Conservation (phyloP, 768 basidiomycete species). For the Tricholoma sp. region DNA sequence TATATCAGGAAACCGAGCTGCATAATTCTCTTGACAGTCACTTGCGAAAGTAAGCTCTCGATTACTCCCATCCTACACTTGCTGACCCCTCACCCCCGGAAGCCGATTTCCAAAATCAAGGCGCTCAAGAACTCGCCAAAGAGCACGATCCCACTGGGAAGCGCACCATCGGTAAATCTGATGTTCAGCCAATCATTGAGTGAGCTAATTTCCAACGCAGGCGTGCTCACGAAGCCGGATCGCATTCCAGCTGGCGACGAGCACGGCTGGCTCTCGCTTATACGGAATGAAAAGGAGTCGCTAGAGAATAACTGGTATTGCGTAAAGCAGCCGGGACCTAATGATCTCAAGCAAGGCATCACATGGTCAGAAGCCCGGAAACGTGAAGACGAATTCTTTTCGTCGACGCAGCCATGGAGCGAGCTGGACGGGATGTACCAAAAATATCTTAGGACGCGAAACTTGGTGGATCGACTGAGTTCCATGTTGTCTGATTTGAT, state of each 20-base stretch:
- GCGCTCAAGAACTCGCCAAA: constrained; percentile 60
- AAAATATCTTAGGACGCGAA: constrained; percentile 49
- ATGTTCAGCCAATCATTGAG: background rate
- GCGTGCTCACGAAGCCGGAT: constrained; percentile 75
- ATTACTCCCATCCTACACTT: background rate
- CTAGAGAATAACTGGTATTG: constrained; percentile 59
- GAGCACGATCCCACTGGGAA: constrained; percentile 53
- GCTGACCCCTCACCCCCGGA: too few relatives aligned
- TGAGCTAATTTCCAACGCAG: constrained; percentile 23
- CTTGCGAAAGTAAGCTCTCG: constrained; percentile 54
- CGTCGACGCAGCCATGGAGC: constrained; percentile 46
- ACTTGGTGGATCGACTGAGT: constrained; percentile 55
- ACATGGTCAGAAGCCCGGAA: constrained; percentile 58
- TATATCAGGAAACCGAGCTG: constrained; percentile 55
- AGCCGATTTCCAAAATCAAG: constrained; percentile 83
- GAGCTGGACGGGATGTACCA: constrained; percentile 47
- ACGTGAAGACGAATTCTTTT: constrained; percentile 55
- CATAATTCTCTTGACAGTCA: constrained; percentile 52
- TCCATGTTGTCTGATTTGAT: constrained; percentile 59
- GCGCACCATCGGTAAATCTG: constrained; percentile 59
- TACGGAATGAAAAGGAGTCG: constrained; percentile 47
- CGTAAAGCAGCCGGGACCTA: constrained; percentile 50
- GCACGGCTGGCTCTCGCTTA: constrained; percentile 48
- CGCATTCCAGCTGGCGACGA: constrained; percentile 55
- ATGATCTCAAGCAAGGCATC: constrained; percentile 44